Evolutionary conservation across 306 rosid genomes (phyloP).

Genomic region (Lagenaria siceraria): DNA sequence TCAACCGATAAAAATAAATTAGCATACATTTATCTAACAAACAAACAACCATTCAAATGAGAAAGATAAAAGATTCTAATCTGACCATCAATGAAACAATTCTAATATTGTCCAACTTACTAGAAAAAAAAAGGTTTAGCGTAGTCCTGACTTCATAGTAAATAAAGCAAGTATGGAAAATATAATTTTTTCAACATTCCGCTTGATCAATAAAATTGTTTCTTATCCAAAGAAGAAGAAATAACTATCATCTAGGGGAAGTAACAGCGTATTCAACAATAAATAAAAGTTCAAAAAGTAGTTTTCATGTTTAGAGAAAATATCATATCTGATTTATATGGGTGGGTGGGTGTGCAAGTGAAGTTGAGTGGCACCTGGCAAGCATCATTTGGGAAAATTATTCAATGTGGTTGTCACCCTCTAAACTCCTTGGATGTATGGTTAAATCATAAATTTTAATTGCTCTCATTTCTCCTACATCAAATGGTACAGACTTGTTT

Average conservation of each 20-base stretch:
- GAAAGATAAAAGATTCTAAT: neutral
- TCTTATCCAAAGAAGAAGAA: neutral
- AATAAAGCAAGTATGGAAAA: neutral
- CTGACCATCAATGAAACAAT: neutral
- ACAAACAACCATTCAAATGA: neutral
- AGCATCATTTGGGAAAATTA: neutral
- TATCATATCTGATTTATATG: neutral
- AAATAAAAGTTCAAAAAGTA: neutral
- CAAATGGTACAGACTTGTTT: neutral
- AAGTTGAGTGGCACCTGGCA: neutral
- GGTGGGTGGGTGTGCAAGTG: neutral
- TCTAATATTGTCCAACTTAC: neutral
- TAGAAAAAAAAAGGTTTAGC: neutral
- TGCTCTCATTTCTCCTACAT: neutral
- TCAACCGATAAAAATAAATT: constrained; percentile 9
- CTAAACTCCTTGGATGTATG: neutral
- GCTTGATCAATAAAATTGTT: neutral
- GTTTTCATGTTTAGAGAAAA: neutral
- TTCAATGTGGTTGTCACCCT: too few relatives aligned
- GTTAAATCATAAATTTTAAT: neutral
- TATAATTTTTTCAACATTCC: neutral
- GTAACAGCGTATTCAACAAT: neutral
- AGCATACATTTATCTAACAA: constrained; percentile 1
- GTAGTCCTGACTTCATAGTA: neutral
- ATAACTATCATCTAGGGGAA: neutral